Base-by-base conservation (phyloP, 805 yeast genomes). In the Starmerella cellae region DNA sequence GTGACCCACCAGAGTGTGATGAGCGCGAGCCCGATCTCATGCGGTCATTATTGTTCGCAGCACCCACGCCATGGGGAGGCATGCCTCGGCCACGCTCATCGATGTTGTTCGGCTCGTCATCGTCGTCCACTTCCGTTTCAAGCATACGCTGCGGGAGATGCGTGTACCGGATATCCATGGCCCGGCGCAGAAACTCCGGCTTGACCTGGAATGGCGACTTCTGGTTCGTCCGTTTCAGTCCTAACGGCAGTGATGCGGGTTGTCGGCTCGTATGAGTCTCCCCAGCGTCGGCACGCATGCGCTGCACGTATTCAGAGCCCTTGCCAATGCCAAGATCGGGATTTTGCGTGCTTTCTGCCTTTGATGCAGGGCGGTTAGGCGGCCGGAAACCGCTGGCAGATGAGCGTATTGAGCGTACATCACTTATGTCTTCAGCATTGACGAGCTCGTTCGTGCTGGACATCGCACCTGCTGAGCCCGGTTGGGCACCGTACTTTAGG, bases 61-160 rank as follows among this genome's bases (percentile, higher is more conserved):
- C 18, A n/a, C 19, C 30, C n/a, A n/a, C n/a, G 13, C n/a, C 18
- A 16, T 10, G 20, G 16, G 21, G 11, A 3, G 41, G 18, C 10
- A 28, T 9, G 19, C 22, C 21, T 5, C 16, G 14, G 24, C 33
- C 11, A 28, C 29, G 16, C 9, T 21, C n/a, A 13, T 18, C n/a
- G 5, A 16, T 30, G 24, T 39, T 16, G 21, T 17, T 37, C 18
- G 14, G 38, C 14, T n/a, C 28, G 32, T 75, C 82, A 27, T 67
- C 73, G 42, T 79, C 83, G 48, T 78, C 87, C 29, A 80, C 77
- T 57, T 80, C 91, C 20, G 79, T 72, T 2, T 87, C 88, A 46
- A 81, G 64, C 60, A 80, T 66, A 36, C 83, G 68, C 21, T 80
- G 81, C 41, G 74, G 59, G 37, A 62, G 47, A 38, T 62, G 66